Evolutionary conservation across 169 alveolate species (phyloP).

Genomic region (Fabrea salina): DNA sequence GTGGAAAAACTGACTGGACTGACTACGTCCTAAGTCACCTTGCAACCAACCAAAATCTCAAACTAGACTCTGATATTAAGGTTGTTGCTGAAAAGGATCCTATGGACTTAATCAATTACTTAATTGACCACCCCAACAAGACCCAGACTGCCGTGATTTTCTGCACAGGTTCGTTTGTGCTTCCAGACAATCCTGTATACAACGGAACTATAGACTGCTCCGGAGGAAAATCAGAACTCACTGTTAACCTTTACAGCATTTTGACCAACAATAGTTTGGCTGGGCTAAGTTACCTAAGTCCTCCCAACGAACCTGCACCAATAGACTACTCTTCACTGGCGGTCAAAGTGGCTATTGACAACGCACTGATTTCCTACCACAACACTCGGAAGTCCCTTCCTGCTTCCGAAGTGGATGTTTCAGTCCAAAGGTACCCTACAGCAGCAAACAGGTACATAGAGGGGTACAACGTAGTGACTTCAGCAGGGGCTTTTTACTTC

Average conservation of each 20-base stretch:
- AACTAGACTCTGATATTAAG: conserved; percentile 9
- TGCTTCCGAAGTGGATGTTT: background rate
- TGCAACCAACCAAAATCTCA: background rate
- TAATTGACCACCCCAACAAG: background rate
- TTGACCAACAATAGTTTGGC: background rate
- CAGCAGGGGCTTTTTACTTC: conserved; percentile 31
- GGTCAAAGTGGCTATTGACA: conserved; percentile 27
- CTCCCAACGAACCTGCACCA: conserved; percentile 8
- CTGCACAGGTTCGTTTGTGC: conserved; percentile 16
- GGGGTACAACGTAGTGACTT: conserved; percentile 2
- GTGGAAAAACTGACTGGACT: conserved; percentile 1
- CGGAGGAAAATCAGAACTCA: background rate
- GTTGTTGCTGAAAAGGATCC: background rate
- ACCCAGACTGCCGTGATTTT: conserved; percentile 28
- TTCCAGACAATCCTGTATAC: background rate
- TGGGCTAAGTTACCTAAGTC: background rate
- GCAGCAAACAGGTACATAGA: conserved; percentile 9
- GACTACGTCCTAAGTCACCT: conserved; percentile 9
- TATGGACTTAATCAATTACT: background rate
- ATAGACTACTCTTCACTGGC: conserved; percentile 3
- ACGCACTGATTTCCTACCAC: background rate
- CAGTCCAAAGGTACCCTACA: conserved; percentile 12
- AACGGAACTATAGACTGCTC: conserved; percentile 13
- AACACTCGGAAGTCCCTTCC: background rate
- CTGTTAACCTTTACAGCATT: background rate